Base-by-base conservation (phyloP, 129 eudicot genomes). In the Chrysanthemum lavandulifolium region DNA sequence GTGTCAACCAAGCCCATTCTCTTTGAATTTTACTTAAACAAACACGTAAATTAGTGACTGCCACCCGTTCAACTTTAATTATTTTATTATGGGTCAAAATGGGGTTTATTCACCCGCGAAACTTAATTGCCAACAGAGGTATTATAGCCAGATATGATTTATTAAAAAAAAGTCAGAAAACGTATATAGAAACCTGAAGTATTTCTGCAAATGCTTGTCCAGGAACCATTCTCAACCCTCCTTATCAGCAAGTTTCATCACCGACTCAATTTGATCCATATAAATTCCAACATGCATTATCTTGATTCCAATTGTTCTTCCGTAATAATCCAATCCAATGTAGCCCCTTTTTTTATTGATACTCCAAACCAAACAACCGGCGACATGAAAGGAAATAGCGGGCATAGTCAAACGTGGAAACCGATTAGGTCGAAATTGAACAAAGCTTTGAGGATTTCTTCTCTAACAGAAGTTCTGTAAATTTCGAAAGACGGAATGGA, bases 401-500 rank as follows among this genome's bases (percentile, higher is more conserved):
- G 25, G 94, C 94, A 73, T 89, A 89, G 71, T 89, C 96, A 75
- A 89, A 89, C 0, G 96, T 89, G 81, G 71, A 89, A 89, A 48
- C 96, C 96, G 15, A 89, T 84, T 16, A 89, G 78, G 77, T 89
- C 96, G 51, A 85, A 82, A 64, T 84, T 83, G 65, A 89, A 91
- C 18, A 89, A 45, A 62, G 96, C 91, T 69, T 82, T 86, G 15
- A 86, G 78, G 43, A 89, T 86, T 82, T 89, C 96, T 76, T 89
- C 96, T 72, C 96, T 74, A 23, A 89, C 96, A 49, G 96, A 91
- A 74, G 96, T 83, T 73, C 88, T 82, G 82, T 88, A 88, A 51
- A 88, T 85, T 83, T 88, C 96, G 11, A 91, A 88, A 66, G 96
- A 88, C 36, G 96, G 96, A 86, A 87, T 27, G 94, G 96, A 63